Evolutionary conservation across 805 yeast genomes (phyloP).

Genomic region (Starmerella stellata): DNA sequence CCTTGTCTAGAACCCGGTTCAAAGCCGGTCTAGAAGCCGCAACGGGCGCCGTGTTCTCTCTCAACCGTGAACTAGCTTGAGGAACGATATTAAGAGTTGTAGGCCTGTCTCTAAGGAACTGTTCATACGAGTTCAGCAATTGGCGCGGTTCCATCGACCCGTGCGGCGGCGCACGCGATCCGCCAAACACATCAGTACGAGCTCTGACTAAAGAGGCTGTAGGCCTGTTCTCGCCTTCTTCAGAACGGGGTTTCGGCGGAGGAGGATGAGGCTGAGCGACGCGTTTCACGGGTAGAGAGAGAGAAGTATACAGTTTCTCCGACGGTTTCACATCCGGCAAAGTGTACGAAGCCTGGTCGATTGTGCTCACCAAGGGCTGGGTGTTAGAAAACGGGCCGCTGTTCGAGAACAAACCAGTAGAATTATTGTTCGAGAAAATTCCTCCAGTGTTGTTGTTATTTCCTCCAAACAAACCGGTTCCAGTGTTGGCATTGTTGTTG

Average conservation of each 20-base stretch:
- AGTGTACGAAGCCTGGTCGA: conserved; percentile 19
- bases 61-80: not conserved
- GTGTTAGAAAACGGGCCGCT: conserved; percentile 2
- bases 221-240: not conserved
- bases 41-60: not conserved
- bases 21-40: not conserved
- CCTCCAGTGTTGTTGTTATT: not conserved
- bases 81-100: conserved; percentile 13
- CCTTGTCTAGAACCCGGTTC: not conserved
- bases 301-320: conserved; percentile 16
- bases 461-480: conserved; percentile 5
- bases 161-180: not conserved
- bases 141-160: conserved; percentile 8
- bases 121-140: conserved; percentile 16
- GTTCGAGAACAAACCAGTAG: not conserved
- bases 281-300: conserved; percentile 7
- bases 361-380: conserved; percentile 13
- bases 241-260: not conserved
- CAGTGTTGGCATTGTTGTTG: not conserved
- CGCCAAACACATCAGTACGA: not conserved
- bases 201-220: not conserved
- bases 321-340: conserved; percentile 15
- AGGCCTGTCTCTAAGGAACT: conserved; percentile 15
- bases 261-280: not conserved
- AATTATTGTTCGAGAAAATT: not conserved